Percentiles rank a stretch among this genome's conserved stretches.
Evolutionary conservation across 768 basidiomycete genomes (phyloP).

Genomic region (Termitomyces heimii): DNA sequence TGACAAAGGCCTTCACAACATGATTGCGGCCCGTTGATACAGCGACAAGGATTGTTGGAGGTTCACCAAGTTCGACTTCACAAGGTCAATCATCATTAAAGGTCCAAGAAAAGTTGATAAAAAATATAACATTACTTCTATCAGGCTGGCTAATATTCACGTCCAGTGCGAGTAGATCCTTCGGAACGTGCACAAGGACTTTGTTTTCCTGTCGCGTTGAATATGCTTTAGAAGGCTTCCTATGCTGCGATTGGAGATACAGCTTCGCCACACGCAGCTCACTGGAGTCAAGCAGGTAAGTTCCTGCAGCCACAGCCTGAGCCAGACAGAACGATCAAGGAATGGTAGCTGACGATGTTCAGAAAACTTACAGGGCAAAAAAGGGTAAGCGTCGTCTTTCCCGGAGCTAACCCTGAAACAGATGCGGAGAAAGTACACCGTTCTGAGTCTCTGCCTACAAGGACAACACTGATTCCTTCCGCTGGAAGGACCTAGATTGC

Average conservation of each 20-base stretch:
- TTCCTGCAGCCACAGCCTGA: constrained; percentile 67
- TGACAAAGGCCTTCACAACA: constrained; percentile 46
- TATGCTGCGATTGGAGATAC: constrained; percentile 59
- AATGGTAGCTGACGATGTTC: not conserved
- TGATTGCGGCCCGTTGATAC: constrained; percentile 69
- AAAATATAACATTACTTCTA: constrained; percentile 22
- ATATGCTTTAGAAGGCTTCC: constrained; percentile 25
- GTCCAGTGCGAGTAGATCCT: constrained; percentile 57
- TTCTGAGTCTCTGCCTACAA: constrained; percentile 59
- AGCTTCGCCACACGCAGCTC: constrained; percentile 63
- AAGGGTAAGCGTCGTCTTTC: constrained; percentile 50
- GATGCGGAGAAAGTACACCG: constrained; percentile 49
- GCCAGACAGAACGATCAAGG: not conserved
- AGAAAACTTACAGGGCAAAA: constrained; percentile 62
- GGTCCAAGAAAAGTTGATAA: not conserved
- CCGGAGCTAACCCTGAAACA: constrained; percentile 43
- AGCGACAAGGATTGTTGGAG: constrained; percentile 46
- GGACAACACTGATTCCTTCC: constrained; percentile 55
- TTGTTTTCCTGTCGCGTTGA: constrained; percentile 24
- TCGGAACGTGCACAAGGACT: constrained; percentile 54
- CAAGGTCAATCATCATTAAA: not conserved
- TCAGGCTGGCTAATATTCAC: constrained; percentile 57
- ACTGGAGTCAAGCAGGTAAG: constrained; percentile 60
- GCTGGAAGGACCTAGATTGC: constrained; percentile 47
- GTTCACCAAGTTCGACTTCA: constrained; percentile 61